These are phyloP conservation scores for Amanita muscaria DNA, from an alignment of 768 basidiomycete species.

Conservation along the genomic window DNA sequence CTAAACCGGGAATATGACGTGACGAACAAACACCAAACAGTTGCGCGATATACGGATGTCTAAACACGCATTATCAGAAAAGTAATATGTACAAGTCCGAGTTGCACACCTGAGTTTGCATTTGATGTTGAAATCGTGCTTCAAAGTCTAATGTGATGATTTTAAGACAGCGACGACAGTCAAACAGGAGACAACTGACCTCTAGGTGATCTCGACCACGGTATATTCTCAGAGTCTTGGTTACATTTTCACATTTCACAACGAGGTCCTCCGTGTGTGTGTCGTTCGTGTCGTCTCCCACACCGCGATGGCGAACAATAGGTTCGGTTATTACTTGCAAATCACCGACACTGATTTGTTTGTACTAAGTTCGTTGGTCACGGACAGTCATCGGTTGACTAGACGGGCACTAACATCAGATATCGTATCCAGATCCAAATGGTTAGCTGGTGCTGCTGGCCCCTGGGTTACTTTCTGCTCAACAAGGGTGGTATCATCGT, in stretches of 20 bases:
- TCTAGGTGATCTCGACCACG: not conserved
- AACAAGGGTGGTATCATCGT: too few species aligned
- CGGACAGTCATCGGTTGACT: not conserved
- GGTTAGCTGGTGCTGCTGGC: too few species aligned
- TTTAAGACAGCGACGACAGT: not conserved
- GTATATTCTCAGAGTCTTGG: not conserved
- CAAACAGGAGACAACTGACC: not conserved
- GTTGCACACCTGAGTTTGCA: not conserved
- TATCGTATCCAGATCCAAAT: not conserved
- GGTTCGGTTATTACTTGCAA: conserved; percentile 1
- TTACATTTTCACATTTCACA: not conserved
- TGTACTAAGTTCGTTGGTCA: not conserved
- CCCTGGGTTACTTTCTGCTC: too few species aligned
- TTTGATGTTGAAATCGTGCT: not conserved
- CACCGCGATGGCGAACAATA: not conserved
- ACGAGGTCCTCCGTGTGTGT: not conserved
- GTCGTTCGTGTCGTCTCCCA: not conserved
- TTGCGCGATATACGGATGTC: conserved; percentile 3
- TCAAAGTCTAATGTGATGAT: not conserved
- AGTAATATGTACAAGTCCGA: not conserved
- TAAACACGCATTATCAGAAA: not conserved
- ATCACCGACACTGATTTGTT: not conserved
- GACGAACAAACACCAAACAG: conserved; percentile 1
- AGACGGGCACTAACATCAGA: not conserved
- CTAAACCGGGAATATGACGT: not conserved